Conservation (phyloP, 2,329 filamentous ascomycete genomes). For the Eutypella sp. region DNA sequence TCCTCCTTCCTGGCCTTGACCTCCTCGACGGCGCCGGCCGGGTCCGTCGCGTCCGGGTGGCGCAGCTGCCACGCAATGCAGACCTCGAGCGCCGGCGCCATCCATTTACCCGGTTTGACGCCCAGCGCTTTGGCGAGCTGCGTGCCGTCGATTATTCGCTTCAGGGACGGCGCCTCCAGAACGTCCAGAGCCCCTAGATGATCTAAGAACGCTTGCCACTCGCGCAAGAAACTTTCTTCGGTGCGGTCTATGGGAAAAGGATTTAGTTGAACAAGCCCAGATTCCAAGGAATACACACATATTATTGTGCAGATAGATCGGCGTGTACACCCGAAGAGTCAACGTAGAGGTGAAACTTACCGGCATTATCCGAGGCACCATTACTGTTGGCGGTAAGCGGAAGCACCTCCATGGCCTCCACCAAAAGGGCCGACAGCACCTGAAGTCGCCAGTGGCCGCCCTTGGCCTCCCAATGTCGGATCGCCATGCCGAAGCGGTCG, state of each 20-base stretch:
- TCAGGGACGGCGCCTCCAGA: constrained; percentile 53
- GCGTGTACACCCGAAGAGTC: too few species aligned
- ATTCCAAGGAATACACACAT: too few species aligned
- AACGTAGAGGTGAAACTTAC: too few species aligned
- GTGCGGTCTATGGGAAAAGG: constrained; percentile 9
- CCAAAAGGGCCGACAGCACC: constrained; percentile 61
- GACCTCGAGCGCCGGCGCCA: constrained; percentile 71
- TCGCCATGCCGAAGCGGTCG: constrained; percentile 67
- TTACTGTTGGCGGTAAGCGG: constrained; percentile 24
- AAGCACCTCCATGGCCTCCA: constrained; percentile 49
- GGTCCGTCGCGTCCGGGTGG: constrained; percentile 63
- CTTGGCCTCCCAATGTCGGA: constrained; percentile 63
- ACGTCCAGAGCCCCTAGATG: constrained; percentile 51
- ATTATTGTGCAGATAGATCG: too few species aligned
- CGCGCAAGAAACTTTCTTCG: constrained; percentile 36
- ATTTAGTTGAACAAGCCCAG: constrained; percentile 5
- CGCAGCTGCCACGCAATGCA: constrained; percentile 86
- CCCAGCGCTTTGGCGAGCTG: constrained; percentile 64
- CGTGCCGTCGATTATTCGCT: constrained; percentile 68
- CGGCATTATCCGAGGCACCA: constrained; percentile 29
- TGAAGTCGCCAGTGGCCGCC: constrained; percentile 66
- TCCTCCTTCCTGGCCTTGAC: constrained; percentile 48
- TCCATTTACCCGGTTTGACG: constrained; percentile 76
- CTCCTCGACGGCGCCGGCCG: constrained; percentile 54
- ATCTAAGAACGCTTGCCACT: constrained; percentile 53